phyloP scores from a whole-genome alignment of 495 filamentous ascomycete genomes.

The Sordaria brevicollis region DNA sequence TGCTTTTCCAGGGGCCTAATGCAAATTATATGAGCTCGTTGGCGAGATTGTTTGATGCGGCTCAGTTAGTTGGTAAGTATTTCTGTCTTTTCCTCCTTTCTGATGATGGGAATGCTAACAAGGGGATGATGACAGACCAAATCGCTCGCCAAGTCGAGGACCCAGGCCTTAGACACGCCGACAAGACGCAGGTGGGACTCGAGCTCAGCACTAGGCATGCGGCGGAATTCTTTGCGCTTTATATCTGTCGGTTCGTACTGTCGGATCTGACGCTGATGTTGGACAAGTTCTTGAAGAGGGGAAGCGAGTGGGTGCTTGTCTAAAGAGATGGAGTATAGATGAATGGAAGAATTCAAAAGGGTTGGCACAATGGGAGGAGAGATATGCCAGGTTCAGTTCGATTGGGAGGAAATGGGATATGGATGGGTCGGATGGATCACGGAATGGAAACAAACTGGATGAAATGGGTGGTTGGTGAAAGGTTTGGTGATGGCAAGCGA shows the following conservation, averaged over 20 bases:
- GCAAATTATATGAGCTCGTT: constrained; percentile 83
- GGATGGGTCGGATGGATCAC: neutral
- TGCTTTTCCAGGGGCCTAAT: constrained; percentile 73
- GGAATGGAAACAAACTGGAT: neutral
- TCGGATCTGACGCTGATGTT: constrained; percentile 76
- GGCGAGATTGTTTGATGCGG: constrained; percentile 88
- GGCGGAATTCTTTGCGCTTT: constrained; percentile 96
- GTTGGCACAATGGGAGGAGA: neutral
- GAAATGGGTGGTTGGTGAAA: neutral
- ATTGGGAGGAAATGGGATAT: too few relatives aligned
- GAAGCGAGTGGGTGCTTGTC: constrained; percentile 77
- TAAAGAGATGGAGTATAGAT: constrained; percentile 28
- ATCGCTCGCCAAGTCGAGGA: constrained; percentile 94
- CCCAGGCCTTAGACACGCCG: constrained; percentile 68
- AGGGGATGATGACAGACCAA: constrained; percentile 55
- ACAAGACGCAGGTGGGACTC: constrained; percentile 81
- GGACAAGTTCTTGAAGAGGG: constrained; percentile 95
- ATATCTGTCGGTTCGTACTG: constrained; percentile 86
- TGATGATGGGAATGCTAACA: neutral
- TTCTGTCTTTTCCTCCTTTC: neutral
- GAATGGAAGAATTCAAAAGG: neutral
- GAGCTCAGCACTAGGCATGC: constrained; percentile 90
- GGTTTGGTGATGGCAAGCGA: neutral
- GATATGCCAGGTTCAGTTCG: neutral
- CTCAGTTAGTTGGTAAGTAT: constrained; percentile 78